phyloP scores from a whole-genome alignment of 83 land plant species.

The Picea mariana region DNA sequence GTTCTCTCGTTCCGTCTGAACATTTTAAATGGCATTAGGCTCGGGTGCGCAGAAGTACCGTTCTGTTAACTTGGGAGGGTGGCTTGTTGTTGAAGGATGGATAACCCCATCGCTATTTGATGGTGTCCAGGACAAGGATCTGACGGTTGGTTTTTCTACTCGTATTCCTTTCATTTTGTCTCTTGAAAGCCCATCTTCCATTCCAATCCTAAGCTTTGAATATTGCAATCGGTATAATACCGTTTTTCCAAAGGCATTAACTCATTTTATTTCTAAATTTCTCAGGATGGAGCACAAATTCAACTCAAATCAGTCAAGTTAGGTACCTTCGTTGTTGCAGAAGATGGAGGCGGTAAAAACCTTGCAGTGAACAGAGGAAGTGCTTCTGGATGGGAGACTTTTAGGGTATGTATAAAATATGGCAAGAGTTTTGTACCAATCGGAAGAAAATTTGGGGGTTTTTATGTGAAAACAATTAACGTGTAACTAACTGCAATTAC shows the following conservation, averaged over 20 bases:
- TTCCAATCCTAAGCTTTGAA: too few relatives aligned
- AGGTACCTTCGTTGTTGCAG: slow-evolving; percentile 10
- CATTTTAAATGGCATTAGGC: too few relatives aligned
- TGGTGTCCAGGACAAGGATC: slow-evolving; percentile 51
- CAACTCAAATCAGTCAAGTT: neutral
- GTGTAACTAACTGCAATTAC: too few relatives aligned
- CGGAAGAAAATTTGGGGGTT: too few relatives aligned
- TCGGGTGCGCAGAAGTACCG: neutral
- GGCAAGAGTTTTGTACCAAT: too few relatives aligned
- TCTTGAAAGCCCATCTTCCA: too few relatives aligned
- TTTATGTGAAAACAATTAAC: too few relatives aligned
- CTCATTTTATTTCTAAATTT: too few relatives aligned
- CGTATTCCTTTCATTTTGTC: too few relatives aligned
- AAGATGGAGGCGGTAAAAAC: slow-evolving; percentile 9
- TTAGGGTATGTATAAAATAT: neutral
- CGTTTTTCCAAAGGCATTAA: too few relatives aligned
- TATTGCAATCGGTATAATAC: too few relatives aligned
- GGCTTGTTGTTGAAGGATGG: slow-evolving; percentile 76
- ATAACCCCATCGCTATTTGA: slow-evolving; percentile 62
- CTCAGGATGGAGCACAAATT: slow-evolving; percentile 12
- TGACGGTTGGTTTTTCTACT: slow-evolving; percentile 30
- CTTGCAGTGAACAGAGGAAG: neutral
- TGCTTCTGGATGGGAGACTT: slow-evolving; percentile 6
- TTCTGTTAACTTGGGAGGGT: slow-evolving; percentile 66
- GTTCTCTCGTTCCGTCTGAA: too few relatives aligned